Percentiles rank a stretch among this genome's conserved stretches.
Conservation (phyloP, 192 early-diverging fungal species). For the Coemansia sp. region DNA sequence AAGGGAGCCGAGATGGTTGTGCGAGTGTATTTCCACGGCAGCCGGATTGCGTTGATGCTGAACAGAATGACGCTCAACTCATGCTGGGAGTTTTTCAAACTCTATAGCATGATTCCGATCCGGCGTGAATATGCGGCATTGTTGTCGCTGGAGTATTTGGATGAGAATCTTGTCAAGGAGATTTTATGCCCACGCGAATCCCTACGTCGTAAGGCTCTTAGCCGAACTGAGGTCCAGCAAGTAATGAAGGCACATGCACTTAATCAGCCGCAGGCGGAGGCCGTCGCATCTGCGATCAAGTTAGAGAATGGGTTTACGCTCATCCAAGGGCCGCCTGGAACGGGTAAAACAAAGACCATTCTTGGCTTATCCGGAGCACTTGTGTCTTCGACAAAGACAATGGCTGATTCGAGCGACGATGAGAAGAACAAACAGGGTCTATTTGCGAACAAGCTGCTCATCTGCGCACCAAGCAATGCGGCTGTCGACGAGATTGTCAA, state of each 20-base stretch:
- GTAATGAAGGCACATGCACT: slow-evolving; percentile 68
- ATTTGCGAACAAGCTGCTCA: slow-evolving; percentile 65
- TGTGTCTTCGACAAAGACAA: slow-evolving; percentile 11
- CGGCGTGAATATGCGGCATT: slow-evolving; percentile 85
- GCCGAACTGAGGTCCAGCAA: slow-evolving; percentile 37
- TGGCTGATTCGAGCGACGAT: neutral
- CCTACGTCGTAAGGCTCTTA: slow-evolving; percentile 21
- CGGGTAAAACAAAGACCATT: slow-evolving; percentile 91
- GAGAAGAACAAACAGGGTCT: neutral
- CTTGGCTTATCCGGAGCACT: slow-evolving; percentile 77
- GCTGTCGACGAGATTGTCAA: slow-evolving; percentile 95
- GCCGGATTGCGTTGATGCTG: slow-evolving; percentile 13
- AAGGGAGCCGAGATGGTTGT: slow-evolving; percentile 31
- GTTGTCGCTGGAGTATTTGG: slow-evolving; percentile 57
- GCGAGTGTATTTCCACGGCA: slow-evolving; percentile 25
- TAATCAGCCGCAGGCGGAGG: slow-evolving; percentile 90
- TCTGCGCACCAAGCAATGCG: slow-evolving; percentile 96
- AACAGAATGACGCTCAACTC: slow-evolving; percentile 40
- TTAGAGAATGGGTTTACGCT: slow-evolving; percentile 76
- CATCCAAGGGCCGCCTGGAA: slow-evolving; percentile 77
- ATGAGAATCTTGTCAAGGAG: slow-evolving; percentile 60
- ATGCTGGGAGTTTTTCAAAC: slow-evolving; percentile 43
- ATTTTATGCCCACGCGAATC: slow-evolving; percentile 62
- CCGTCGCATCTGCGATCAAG: slow-evolving; percentile 68
- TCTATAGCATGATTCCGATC: slow-evolving; percentile 69